Base-by-base conservation (phyloP, 202 grass and related monocot genomes). In the Hordeum pubiflorum region DNA sequence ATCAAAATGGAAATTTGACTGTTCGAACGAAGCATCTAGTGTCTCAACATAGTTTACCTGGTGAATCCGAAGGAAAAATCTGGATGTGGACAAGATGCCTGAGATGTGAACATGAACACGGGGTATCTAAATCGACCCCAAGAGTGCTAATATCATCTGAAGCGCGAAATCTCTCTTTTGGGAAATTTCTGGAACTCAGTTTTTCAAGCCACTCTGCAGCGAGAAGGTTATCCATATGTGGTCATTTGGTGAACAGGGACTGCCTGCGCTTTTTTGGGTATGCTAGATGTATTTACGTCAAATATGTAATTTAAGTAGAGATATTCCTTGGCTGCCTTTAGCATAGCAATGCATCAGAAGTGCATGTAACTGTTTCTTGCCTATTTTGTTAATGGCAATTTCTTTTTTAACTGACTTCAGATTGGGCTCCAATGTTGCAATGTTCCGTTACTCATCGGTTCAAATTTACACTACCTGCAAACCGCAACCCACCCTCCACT, bases 191-290 rank as follows among this genome's bases (percentile, higher is more conserved):
- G 41, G 93, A 96, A 76, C 93, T 99, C 57, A 96, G 97, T 86
- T 99, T 99, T 85, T 99, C 97, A 9, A 86, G 91, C 75, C 97
- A 99, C 20, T 93, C 93, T 77, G 83, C 90, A n/a, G 97, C 91
- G 4, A 90, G 84, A 86, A 95, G 92, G 67, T 65, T 99, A 81
- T 94, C 92, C 52, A 93, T 91, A 82, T 99, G 97, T 69, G 97
- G 97, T n/a, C 97, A 99, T 89, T 85, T 89, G 71, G 79, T 99
- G 79, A 94, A 99, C 75, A 91, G 89, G 62, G 97, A 99, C 69
- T 99, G 93, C 65, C 85, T 99, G 77, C 89, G 97, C 20, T 99
- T 99, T 81, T 99, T 99, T 84, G 97, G 97, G 97, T 99, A 91
- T 74, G 94, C 84, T 61, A 69, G 11, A 21, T 29, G 15, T 54